phyloP scores from a whole-genome alignment of 2,329 filamentous ascomycete genomes.

The Lecanicillium sp. region DNA sequence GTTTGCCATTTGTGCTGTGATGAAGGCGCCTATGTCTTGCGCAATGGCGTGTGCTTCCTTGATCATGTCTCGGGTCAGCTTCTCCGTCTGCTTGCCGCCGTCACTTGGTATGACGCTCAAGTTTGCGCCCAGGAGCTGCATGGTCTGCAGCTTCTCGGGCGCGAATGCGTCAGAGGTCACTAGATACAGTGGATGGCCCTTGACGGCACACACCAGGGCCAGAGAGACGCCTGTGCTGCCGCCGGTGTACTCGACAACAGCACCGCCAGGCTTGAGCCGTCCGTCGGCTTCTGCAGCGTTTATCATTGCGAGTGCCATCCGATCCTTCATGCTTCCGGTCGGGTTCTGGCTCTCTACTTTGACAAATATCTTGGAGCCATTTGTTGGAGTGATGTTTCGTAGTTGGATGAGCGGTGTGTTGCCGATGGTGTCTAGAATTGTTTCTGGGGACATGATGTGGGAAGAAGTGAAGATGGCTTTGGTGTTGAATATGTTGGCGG shows the following conservation, averaged over 20 bases:
- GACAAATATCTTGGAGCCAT: slow-evolving; percentile 8
- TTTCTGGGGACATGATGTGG: background rate
- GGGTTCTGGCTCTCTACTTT: slow-evolving; percentile 11
- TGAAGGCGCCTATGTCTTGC: background rate
- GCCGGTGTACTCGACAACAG: slow-evolving; percentile 10
- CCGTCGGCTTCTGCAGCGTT: slow-evolving; percentile 8
- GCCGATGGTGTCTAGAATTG: slow-evolving; percentile 8
- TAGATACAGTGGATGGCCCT: slow-evolving; percentile 14
- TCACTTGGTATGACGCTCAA: background rate
- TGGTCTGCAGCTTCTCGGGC: background rate
- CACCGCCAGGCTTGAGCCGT: slow-evolving; percentile 3
- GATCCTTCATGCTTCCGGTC: slow-evolving; percentile 10
- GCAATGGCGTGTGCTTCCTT: background rate
- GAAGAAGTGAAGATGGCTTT: too few species aligned
- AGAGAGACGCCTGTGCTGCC: slow-evolving; percentile 11
- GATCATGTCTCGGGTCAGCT: background rate
- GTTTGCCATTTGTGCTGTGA: background rate
- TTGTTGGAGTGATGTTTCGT: slow-evolving; percentile 6
- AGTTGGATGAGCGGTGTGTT: slow-evolving; percentile 10
- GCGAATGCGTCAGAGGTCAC: slow-evolving; percentile 2
- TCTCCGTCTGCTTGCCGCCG: background rate
- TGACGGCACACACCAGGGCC: slow-evolving; percentile 13
- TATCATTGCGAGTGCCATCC: slow-evolving; percentile 8
- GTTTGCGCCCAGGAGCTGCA: background rate
- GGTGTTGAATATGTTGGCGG: too few species aligned